Base-by-base conservation (phyloP, 1,284 basidiomycete species). In the Malassezia japonica region DNA sequence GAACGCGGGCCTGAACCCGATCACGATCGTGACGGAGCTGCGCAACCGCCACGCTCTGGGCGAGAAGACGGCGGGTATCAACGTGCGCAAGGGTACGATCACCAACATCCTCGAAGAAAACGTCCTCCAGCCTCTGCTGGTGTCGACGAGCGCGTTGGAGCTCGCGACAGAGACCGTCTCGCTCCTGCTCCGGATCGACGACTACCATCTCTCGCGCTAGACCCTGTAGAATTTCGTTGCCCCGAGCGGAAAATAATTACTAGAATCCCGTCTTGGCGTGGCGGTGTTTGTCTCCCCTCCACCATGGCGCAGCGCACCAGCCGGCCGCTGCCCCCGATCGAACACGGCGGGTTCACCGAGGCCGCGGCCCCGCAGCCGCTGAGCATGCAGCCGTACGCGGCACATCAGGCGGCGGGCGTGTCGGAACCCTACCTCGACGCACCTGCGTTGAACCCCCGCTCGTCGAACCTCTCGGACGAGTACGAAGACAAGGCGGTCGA, bases 91-190 rank as follows among this genome's bases (percentile, higher is more conserved):
- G 55, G 91, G 92, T 18, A 78, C 91, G 65, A 90, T 96, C 66
- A 92, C 88, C 36, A 92, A 96, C 75, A 95, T 96, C 60, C 73
- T 92, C 41, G 91, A 95, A 73, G 94, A 99, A 74, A 89, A 94
- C 61, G 94, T 98, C 20, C 83, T 98, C 16, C 94, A 99, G 74
- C 94, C 94, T 16, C 77, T 99, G 55, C 77, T 99, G 39, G 94
- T 99, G 23, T 86, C 87, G 32, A 98, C 91, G 29, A 92, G 87
- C 64, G 94, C 94, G 4, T 79, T 98, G 56, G 91, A 96, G 76
- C 79, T 98, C 46, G 79, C 94, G 33, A 94, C 92, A 12, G 94
- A 99, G 78, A 98, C 94, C 0, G 92, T 96, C n/a, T 87, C 90
- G 64, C 75, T 99, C 60, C 76, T 99, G 69, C 76, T 99, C 73